Evolutionary conservation across 2,329 filamentous ascomycete species (phyloP).

Genomic region (Fusarium decemcellulare): DNA sequence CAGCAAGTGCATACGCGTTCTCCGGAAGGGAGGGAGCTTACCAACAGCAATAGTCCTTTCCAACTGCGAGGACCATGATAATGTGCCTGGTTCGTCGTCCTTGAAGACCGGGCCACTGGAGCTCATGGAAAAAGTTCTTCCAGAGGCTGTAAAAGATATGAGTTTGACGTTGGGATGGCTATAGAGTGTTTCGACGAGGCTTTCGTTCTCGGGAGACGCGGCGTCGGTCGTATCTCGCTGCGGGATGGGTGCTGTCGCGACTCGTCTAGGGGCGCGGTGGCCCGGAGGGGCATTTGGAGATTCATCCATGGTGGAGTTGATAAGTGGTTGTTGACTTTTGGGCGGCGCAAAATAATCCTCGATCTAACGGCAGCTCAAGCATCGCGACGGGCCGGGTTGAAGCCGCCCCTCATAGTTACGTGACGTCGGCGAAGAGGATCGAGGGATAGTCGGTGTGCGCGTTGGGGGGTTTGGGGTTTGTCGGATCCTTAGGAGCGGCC

Average conservation of each 20-base stretch:
- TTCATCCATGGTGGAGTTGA: constrained; percentile 40
- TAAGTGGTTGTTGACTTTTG: constrained; percentile 14
- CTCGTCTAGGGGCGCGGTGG: constrained; percentile 51
- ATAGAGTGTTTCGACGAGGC: constrained; percentile 78
- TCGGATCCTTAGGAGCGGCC: constrained; percentile 12
- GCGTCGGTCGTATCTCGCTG: constrained; percentile 27
- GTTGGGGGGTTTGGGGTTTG: not conserved
- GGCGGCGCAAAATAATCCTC: constrained; percentile 28
- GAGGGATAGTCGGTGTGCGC: constrained; percentile 8
- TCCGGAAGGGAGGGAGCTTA: constrained; percentile 53
- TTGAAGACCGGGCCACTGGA: constrained; percentile 47
- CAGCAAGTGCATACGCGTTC: not conserved
- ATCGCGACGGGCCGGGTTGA: constrained; percentile 38
- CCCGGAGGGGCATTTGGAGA: constrained; percentile 36
- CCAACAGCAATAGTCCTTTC: constrained; percentile 87
- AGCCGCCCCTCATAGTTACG: constrained; percentile 40
- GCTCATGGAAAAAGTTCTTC: constrained; percentile 49
- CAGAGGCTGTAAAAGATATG: constrained; percentile 64
- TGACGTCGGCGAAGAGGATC: constrained; percentile 29
- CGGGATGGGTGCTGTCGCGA: constrained; percentile 56
- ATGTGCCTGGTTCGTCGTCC: constrained; percentile 70
- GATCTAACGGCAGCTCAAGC: constrained; percentile 37
- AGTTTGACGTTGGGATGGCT: constrained; percentile 82
- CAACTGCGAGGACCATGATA: constrained; percentile 81
- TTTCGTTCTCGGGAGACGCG: constrained; percentile 39